Percentiles rank a stretch among this genome's conserved stretches.
phyloP scores from a whole-genome alignment of 2,329 filamentous ascomycete species.

The Ophiocordyceps polyrhachis-furcata region DNA sequence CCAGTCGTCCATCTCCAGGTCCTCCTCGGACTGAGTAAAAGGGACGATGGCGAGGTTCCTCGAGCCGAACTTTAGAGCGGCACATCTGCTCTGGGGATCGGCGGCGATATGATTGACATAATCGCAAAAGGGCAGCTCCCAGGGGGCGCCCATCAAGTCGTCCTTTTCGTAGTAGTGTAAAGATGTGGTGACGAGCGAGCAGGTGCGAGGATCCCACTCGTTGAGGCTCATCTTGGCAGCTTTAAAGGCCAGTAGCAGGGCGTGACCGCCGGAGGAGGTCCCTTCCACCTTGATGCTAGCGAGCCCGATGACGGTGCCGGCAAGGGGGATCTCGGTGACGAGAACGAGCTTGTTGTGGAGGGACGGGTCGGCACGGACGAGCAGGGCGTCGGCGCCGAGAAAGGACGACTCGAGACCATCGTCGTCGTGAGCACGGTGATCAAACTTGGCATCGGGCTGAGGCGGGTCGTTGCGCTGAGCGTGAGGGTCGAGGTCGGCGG shows the following conservation, averaged over 20 bases:
- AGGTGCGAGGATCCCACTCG: slow-evolving; percentile 75
- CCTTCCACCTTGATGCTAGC: slow-evolving; percentile 55
- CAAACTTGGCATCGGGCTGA: slow-evolving; percentile 28
- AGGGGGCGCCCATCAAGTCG: slow-evolving; percentile 65
- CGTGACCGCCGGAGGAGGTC: slow-evolving; percentile 65
- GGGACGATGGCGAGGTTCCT: slow-evolving; percentile 85
- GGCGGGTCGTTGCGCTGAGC: slow-evolving; percentile 15
- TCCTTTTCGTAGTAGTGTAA: slow-evolving; percentile 98
- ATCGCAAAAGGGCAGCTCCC: slow-evolving; percentile 56
- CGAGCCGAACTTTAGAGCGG: slow-evolving; percentile 78
- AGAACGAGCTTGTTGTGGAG: slow-evolving; percentile 64
- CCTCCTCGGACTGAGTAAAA: slow-evolving; percentile 71
- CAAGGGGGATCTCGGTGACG: slow-evolving; percentile 63
- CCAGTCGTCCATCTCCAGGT: slow-evolving; percentile 82
- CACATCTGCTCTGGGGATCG: slow-evolving; percentile 83
- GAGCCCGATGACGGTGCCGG: slow-evolving; percentile 70
- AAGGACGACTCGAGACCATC: slow-evolving; percentile 49
- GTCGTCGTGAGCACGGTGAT: slow-evolving; percentile 37
- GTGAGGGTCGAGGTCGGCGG: slow-evolving; percentile 39
- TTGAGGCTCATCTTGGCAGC: slow-evolving; percentile 87
- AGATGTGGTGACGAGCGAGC: slow-evolving; percentile 69
- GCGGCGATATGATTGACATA: slow-evolving; percentile 69
- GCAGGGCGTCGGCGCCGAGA: slow-evolving; percentile 41
- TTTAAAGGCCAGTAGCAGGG: slow-evolving; percentile 65
- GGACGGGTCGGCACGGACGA: slow-evolving; percentile 42